phyloP scores from a whole-genome alignment of 352 stramenopile genomes.

The Pseudoperonospora humuli region DNA sequence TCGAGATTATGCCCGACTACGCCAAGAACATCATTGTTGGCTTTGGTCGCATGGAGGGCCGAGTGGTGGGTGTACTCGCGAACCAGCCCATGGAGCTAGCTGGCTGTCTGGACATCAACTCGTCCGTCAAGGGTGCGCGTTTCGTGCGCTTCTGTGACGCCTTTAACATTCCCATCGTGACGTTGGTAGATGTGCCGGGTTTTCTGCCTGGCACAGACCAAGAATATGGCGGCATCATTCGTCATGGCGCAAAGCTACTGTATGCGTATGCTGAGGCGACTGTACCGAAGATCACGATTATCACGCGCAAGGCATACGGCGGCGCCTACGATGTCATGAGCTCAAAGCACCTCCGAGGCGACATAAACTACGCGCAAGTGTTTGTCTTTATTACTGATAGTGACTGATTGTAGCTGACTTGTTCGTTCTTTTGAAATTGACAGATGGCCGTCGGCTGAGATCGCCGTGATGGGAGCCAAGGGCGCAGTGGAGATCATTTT shows the following conservation, averaged over 20 bases:
- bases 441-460: slow-evolving; percentile 70
- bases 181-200: slow-evolving; percentile 97
- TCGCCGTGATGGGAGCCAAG: slow-evolving; percentile 90
- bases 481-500: slow-evolving; percentile 98
- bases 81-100: slow-evolving; percentile 97
- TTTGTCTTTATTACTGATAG: neutral
- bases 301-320: slow-evolving; percentile 97
- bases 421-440: slow-evolving; percentile 3
- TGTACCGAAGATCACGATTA: slow-evolving; percentile 98
- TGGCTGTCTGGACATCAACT: slow-evolving; percentile 96
- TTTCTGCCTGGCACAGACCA: slow-evolving; percentile 96
- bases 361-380: slow-evolving; percentile 95
- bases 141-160: slow-evolving; percentile 98
- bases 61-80: slow-evolving; percentile 94
- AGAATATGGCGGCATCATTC: slow-evolving; percentile 91
- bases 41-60: slow-evolving; percentile 95
- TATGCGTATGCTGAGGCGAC: slow-evolving; percentile 97
- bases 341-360: slow-evolving; percentile 95
- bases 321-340: slow-evolving; percentile 98
- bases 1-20: slow-evolving; percentile 96
- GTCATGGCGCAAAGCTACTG: slow-evolving; percentile 95
- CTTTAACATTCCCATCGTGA: slow-evolving; percentile 98
- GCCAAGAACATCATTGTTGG: slow-evolving; percentile 97
- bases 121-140: slow-evolving; percentile 93
- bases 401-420: slow-evolving; percentile 6